A percentile compares a stretch with the other conserved stretches of the same genome.
These are phyloP conservation scores for Dalbergia oliveri DNA, from an alignment of 306 rosid genomes.

Conservation along the genomic window DNA sequence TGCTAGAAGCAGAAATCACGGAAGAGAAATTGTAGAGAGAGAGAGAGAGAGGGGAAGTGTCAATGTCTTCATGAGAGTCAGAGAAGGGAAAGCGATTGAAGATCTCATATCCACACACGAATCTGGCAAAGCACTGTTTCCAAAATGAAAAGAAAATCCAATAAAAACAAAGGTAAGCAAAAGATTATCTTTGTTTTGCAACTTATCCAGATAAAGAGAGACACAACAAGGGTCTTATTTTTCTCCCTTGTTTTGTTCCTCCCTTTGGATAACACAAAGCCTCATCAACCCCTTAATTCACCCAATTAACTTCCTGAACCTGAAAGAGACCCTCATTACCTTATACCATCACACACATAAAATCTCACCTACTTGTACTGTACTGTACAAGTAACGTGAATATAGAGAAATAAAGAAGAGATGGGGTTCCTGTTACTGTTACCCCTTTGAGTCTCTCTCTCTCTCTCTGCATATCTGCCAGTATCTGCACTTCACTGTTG, in stretches of 20 bases:
- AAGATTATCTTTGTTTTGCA: not conserved
- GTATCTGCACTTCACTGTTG: slow-evolving; percentile 40
- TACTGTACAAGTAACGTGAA: slow-evolving; percentile 38
- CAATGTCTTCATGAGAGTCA: slow-evolving; percentile 79
- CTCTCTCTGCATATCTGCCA: not conserved
- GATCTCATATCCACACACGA: slow-evolving; percentile 55
- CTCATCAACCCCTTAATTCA: not conserved
- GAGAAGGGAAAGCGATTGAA: slow-evolving; percentile 70
- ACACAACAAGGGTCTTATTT: not conserved
- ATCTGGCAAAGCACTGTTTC: slow-evolving; percentile 56
- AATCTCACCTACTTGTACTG: slow-evolving; percentile 40
- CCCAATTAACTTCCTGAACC: not conserved
- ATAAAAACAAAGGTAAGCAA: not conserved
- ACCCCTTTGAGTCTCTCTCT: slow-evolving; percentile 32
- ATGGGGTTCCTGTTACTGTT: not conserved
- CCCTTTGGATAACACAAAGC: not conserved
- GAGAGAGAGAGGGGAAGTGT: slow-evolving; percentile 52
- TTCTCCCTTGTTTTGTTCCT: not conserved
- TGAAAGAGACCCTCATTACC: not conserved
- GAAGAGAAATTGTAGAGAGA: slow-evolving; percentile 45
- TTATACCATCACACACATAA: not conserved
- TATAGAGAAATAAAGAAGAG: slow-evolving; percentile 37
- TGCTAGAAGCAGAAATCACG: slow-evolving; percentile 58
- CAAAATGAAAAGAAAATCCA: slow-evolving; percentile 21
- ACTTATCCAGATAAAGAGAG: slow-evolving; percentile 13